Base-by-base conservation (phyloP, 805 yeast species). In the Komagataella ulmi region DNA sequence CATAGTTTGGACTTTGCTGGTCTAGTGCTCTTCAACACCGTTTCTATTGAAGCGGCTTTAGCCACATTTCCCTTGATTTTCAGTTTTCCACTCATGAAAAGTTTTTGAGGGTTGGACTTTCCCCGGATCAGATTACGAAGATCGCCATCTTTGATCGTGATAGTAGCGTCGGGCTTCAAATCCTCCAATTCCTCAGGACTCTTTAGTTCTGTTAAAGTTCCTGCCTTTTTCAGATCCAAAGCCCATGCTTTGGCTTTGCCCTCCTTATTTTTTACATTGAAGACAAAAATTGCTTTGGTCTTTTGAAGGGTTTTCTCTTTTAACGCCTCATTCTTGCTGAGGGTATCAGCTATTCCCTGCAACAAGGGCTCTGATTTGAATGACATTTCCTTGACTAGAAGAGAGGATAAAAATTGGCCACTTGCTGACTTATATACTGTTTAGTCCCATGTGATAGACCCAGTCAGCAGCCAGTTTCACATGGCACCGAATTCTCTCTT, bases 21-120 rank as follows among this genome's bases (percentile, higher is more conserved):
- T 21, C 56, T 59, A 5, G 77, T 76, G 53, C 69, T 64, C 73
- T 81, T 81, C 69, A 85, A 75, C 49, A 85, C 78, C 49, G 75
- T 70, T 67, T 85, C 91, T 54, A 85, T 78, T 54, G 79, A 78
- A 47, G 90, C 79, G 51, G 95, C 95, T 75, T 88, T 88, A 90
- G 85, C 85, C 71, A 88, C 83, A 71, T 88, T 86, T 57, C 96
- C 96, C 74, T 83, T 85, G 57, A 88, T 82, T 75, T 86, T 87
- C 67, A 88, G 77, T 68, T 83, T 84, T 46, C 96, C 96, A 59
- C 77, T 71, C 85, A 88, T 79, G 67, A 86, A 88, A 61, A 88
- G 76, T 70, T 81, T 83, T 69, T 88, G 95, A 48, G 95, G 88
- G 66, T 83, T 83, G 56, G 88, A 81, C 74, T 86, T 85, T 55